Evolutionary conservation across 2,329 filamentous ascomycete genomes (phyloP), one percentile per base, ranked within the genome.

Genomic region (Nemania bipapillata): DNA sequence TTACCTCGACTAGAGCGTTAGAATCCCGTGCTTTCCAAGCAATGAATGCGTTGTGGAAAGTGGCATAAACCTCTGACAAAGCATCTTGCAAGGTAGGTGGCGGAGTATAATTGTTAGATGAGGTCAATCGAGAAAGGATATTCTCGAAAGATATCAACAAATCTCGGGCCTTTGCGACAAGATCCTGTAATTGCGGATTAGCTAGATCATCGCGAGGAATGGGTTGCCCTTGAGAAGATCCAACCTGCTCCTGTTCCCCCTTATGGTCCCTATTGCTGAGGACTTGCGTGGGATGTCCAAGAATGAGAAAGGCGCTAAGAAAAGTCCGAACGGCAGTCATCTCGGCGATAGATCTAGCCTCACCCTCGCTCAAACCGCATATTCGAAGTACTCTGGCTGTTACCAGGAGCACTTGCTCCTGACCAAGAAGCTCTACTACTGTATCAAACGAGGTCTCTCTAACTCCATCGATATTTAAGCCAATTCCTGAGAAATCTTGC

Each of bases 11-110:
- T 4, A 96, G 83, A 0, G 92, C 90, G 62, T 90, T 90, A 0
- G 91, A 92, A 77, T 95, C 92, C 60, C 92, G 87, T 1, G 92
- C 90, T 79, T 94, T 93, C 92, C 92, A 96, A 3, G 91, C 89
- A 68, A 92, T 91, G 76, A 96, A 94, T 0, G 91, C 91, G 61
- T 92, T 91, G 74, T 91, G 88, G 73, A 93, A 96, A 0, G 90
- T 87, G 35, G 90, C 87, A 76, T 94, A 93, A 0, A 88, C 85
- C 73, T 93, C 87, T 0, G 90, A 86, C 20, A 96, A 83, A 1
- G 86, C 85, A 61, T 89, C 86, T 32, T 86, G 83, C 47, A 91
- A 84, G 2, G 86, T 86, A 0, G 87, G 87, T 0, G 90, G 89
- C 50, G 90, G 86, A 0, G 86, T 90, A 77, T 89, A 92, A 71